Conservation (phyloP, 164 flowering plant species). For the Piper betle region DNA sequence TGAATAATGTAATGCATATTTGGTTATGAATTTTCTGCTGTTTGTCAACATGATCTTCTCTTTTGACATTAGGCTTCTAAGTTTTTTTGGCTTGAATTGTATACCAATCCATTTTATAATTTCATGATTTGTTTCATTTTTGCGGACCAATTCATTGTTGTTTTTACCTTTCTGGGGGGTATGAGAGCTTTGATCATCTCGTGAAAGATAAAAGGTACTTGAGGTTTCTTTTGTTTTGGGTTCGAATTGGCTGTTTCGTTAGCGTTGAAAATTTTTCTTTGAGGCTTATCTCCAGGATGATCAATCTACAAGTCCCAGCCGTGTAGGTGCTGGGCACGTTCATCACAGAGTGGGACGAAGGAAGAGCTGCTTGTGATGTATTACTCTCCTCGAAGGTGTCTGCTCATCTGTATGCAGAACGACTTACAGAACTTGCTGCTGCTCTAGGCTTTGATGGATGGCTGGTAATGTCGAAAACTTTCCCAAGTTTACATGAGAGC, state of each 20-base stretch:
- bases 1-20: no score
- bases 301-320: constrained; percentile 2
- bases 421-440: constrained; percentile 67
- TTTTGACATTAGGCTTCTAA: no score
- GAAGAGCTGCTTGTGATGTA: constrained; percentile 27
- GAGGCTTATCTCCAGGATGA: background rate
- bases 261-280: background rate
- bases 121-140: no score
- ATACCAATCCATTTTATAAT: no score
- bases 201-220: no score
- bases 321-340: constrained; percentile 79
- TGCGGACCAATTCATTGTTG: no score
- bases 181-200: no score
- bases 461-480: constrained; percentile 43
- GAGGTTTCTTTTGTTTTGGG: no score
- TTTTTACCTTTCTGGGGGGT: no score
- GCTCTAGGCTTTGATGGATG: constrained; percentile 90
- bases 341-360: constrained; percentile 83
- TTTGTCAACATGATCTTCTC: no score
- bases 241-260: background rate
- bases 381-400: constrained; percentile 58
- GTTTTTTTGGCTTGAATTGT: no score
- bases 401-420: constrained; percentile 68
- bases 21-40: no score
- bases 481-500: background rate